phyloP scores from a whole-genome alignment of 1,284 basidiomycete genomes.

The Trichosporon inkin region DNA sequence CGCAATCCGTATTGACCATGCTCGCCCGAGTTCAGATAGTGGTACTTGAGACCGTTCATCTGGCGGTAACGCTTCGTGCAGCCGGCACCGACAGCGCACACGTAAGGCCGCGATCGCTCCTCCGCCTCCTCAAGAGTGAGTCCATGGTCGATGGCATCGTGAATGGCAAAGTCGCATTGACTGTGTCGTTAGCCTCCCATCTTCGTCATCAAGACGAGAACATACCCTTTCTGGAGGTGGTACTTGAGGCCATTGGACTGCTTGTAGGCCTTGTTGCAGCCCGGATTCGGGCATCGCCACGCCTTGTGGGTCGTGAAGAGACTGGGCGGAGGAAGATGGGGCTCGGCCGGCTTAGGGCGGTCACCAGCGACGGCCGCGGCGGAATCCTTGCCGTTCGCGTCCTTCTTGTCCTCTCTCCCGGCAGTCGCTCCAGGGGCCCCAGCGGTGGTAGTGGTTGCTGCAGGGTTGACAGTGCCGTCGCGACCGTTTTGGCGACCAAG shows the following conservation, averaged over 20 bases:
- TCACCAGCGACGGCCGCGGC: constrained; percentile 12
- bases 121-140: constrained; percentile 79
- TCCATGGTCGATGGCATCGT: constrained; percentile 61
- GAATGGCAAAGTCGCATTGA: constrained; percentile 84
- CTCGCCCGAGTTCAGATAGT: constrained; percentile 94
- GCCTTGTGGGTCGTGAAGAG: constrained; percentile 65
- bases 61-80: constrained; percentile 96
- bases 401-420: constrained; percentile 2
- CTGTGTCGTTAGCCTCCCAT: constrained; percentile 50
- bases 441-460: constrained; percentile 8
- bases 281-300: constrained; percentile 92
- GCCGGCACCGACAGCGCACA: constrained; percentile 76
- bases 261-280: constrained; percentile 98
- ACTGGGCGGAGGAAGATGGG: constrained; percentile 42
- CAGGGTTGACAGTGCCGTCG: constrained; percentile 4
- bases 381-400: constrained; percentile 12
- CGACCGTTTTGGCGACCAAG: constrained; percentile 23
- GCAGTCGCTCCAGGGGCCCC: constrained; percentile 12
- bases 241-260: constrained; percentile 96
- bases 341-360: constrained; percentile 25
- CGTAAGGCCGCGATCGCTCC: constrained; percentile 72
- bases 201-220: constrained; percentile 41
- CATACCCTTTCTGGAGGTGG: constrained; percentile 65
- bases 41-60: constrained; percentile 90
- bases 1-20: constrained; percentile 83